Conservation (phyloP, 75 land plant genomes). For the Ceratopteris richardii region DNA sequence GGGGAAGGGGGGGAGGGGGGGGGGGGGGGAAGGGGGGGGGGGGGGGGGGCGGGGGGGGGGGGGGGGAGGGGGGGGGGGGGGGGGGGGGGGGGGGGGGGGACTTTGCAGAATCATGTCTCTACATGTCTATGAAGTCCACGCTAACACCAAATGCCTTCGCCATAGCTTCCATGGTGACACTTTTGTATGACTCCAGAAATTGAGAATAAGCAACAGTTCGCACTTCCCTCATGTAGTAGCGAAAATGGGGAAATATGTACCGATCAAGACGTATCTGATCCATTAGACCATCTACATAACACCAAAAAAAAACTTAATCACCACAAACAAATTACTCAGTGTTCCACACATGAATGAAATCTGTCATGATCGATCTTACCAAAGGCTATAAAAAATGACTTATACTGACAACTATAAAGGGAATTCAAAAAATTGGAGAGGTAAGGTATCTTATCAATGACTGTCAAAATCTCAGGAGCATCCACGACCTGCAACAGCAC, state of each 20-base stretch:
- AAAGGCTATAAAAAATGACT: constrained; percentile 81
- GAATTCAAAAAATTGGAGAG: constrained; percentile 91
- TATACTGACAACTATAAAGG: constrained; percentile 85
- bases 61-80: too few species aligned
- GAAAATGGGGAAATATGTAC: constrained; percentile 85
- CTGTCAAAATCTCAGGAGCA: constrained; percentile 94
- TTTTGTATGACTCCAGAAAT: constrained; percentile 95
- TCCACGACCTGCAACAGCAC: constrained; percentile 85
- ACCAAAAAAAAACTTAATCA: neutral
- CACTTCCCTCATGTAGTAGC: constrained; percentile 97
- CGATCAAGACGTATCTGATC: constrained; percentile 84
- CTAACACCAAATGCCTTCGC: constrained; percentile 94
- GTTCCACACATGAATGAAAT: too few species aligned
- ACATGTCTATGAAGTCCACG: constrained; percentile 87
- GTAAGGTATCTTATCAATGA: constrained; percentile 76
- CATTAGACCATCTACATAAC: constrained; percentile 58
- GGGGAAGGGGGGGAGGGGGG: too few species aligned
- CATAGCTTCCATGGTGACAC: constrained; percentile 99
- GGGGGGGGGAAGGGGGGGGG: too few species aligned
- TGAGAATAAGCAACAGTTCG: constrained; percentile 90
- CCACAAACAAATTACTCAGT: neutral
- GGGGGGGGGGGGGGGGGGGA: too few species aligned
- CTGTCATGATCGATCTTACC: constrained; percentile 50
- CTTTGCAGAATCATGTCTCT: too few species aligned
- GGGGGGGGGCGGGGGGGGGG: too few species aligned